A percentile compares a stretch with the other conserved stretches of the same genome.
phyloP scores from a whole-genome alignment of 2,329 filamentous ascomycete genomes.

The Metarhizium rileyi region DNA sequence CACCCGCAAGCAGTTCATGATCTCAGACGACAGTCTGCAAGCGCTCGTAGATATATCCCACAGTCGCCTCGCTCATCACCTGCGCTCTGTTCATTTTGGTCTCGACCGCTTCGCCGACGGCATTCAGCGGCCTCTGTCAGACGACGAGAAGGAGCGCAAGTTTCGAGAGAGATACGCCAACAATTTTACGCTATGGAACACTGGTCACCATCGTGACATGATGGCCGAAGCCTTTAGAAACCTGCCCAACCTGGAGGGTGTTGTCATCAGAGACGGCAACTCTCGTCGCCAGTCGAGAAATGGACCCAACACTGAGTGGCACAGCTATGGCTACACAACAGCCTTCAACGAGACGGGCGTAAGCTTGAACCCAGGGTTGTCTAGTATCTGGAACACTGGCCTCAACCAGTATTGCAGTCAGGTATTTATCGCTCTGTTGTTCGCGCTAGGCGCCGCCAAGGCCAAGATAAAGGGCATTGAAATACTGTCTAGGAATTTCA shows the following conservation, averaged over 20 bases:
- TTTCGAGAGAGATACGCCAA: constrained; percentile 13
- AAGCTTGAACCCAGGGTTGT: constrained; percentile 5
- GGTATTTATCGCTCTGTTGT: constrained; percentile 30
- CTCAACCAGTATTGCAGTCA: constrained; percentile 17
- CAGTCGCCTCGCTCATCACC: constrained; percentile 27
- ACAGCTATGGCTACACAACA: constrained; percentile 42
- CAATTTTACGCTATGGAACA: constrained; percentile 23
- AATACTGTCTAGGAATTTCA: constrained; percentile 28
- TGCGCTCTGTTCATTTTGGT: constrained; percentile 27
- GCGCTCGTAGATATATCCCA: constrained; percentile 44
- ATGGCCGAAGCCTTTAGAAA: constrained; percentile 46
- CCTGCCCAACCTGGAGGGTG: constrained; percentile 41
- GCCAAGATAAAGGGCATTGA: constrained; percentile 35
- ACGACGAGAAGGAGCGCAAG: constrained; percentile 7
- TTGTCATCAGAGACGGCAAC: constrained; percentile 52
- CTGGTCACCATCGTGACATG: constrained; percentile 41
- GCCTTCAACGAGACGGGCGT: constrained; percentile 25
- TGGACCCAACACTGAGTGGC: constrained; percentile 31
- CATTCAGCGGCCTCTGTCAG: constrained; percentile 5
- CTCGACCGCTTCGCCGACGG: constrained; percentile 16
- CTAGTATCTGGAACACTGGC: constrained; percentile 7
- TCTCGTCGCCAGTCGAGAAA: constrained; percentile 41
- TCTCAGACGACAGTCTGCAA: constrained; percentile 46
- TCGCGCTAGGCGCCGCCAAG: constrained; percentile 30
- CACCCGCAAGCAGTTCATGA: constrained; percentile 55